phyloP scores from a whole-genome alignment of 306 rosid genomes.

The Trifolium pratense region DNA sequence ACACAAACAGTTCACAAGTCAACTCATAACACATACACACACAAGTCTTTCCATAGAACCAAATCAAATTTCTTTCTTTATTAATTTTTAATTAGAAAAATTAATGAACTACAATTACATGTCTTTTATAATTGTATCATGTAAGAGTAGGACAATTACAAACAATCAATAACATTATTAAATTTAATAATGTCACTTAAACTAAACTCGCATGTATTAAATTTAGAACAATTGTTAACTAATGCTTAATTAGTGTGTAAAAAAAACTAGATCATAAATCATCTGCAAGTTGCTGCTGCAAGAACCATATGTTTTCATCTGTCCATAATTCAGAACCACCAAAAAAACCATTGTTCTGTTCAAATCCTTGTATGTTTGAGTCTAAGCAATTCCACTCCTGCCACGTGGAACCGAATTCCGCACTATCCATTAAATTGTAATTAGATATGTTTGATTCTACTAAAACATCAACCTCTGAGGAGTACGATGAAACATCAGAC shows the following conservation, averaged over 20 bases:
- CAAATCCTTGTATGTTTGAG: constrained; percentile 33
- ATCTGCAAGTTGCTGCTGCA: constrained; percentile 55
- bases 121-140: background rate
- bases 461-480: constrained; percentile 9
- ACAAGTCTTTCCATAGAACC: background rate
- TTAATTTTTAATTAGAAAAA: background rate
- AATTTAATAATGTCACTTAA: constrained; percentile 7
- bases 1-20: background rate
- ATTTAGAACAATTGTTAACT: constrained; percentile 16
- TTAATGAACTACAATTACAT: background rate
- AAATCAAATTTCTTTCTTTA: constrained; percentile 5
- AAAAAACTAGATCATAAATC: constrained; percentile 9
- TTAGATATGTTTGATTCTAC: constrained; percentile 35
- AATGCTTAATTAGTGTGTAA: background rate
- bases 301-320: constrained; percentile 72
- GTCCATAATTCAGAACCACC: constrained; percentile 68
- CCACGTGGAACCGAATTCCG: background rate
- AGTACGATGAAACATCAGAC: constrained; percentile 42
- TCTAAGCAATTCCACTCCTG: background rate
- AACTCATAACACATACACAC: background rate
- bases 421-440: constrained; percentile 25
- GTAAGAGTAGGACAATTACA: constrained; percentile 15
- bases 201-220: background rate
- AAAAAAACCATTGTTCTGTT: constrained; percentile 35
- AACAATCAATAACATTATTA: background rate